These are phyloP conservation scores for Thecamonas trahens DNA, from an alignment of 78 protist genomes.

Conservation along the genomic window DNA sequence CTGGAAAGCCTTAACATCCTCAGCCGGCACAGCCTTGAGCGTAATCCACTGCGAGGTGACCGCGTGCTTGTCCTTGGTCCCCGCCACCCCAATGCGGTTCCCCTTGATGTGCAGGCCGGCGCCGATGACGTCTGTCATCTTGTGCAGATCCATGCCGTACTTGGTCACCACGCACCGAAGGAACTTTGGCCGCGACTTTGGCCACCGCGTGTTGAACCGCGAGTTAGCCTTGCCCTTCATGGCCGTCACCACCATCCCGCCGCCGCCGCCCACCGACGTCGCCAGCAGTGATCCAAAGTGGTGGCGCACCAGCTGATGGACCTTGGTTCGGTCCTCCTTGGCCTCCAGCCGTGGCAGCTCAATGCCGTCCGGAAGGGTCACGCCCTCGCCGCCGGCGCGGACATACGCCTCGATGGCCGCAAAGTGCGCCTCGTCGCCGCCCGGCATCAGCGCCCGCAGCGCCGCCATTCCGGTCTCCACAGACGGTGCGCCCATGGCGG, in stretches of 20 bases:
- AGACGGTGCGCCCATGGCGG: neutral
- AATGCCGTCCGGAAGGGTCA: neutral
- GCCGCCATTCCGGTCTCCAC: neutral
- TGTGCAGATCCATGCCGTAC: neutral
- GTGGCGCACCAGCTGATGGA: neutral
- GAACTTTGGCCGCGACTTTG: too few species aligned
- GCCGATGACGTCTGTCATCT: too few species aligned
- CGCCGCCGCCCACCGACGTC: neutral
- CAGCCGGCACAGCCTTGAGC: neutral
- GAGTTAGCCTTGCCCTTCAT: neutral
- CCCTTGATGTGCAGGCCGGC: neutral
- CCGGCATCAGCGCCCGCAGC: neutral
- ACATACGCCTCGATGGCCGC: neutral
- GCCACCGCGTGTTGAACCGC: too few species aligned
- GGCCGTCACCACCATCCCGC: too few species aligned
- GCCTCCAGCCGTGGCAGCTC: neutral
- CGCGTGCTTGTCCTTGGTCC: conserved; percentile 47
- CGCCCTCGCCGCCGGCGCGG: neutral
- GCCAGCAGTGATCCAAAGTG: neutral
- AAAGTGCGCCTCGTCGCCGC: neutral
- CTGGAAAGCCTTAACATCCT: neutral
- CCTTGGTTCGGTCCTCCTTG: neutral
- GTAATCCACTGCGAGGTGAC: conserved; percentile 33
- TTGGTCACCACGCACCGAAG: too few species aligned
- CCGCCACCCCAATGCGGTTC: conserved; percentile 1